These are phyloP conservation scores for Combretum micranthum DNA, from an alignment of 345 rosid species.

Conservation along the genomic window DNA sequence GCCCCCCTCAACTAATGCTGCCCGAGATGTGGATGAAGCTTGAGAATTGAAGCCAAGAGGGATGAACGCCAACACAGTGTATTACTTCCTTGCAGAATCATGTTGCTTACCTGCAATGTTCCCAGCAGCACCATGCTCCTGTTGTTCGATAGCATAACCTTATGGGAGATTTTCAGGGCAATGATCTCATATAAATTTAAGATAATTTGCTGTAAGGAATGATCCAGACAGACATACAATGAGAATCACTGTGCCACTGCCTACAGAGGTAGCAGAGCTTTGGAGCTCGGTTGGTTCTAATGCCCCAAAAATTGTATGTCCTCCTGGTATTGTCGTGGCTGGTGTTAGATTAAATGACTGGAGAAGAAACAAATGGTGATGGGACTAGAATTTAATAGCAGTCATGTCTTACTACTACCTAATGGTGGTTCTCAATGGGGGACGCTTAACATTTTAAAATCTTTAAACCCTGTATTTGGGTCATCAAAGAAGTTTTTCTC, in stretches of 20 bases:
- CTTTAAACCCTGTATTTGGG: conserved; percentile 81
- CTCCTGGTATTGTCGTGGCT: conserved; percentile 32
- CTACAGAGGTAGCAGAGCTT: conserved; percentile 51
- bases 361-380: conserved; percentile 27
- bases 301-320: conserved; percentile 48
- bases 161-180: too few species aligned
- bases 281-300: conserved; percentile 82
- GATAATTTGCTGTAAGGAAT: conserved; percentile 7
- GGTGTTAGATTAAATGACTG: conserved; percentile 22
- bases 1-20: too few species aligned
- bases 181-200: too few species aligned
- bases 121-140: too few species aligned
- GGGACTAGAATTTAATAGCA: conserved; percentile 66
- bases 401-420: conserved; percentile 93
- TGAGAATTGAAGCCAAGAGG: too few species aligned
- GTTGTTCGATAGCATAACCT: too few species aligned
- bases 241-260: conserved; percentile 32
- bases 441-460: conserved; percentile 63
- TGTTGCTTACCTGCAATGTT: too few species aligned
- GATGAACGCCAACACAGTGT: too few species aligned
- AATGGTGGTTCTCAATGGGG: conserved; percentile 89
- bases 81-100: too few species aligned
- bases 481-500: conserved; percentile 96
- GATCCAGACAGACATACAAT: conserved; percentile 24
- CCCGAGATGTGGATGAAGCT: too few species aligned